Evolutionary conservation across 179 eudicot species (phyloP).

Genomic region (Drosera spatulata): DNA sequence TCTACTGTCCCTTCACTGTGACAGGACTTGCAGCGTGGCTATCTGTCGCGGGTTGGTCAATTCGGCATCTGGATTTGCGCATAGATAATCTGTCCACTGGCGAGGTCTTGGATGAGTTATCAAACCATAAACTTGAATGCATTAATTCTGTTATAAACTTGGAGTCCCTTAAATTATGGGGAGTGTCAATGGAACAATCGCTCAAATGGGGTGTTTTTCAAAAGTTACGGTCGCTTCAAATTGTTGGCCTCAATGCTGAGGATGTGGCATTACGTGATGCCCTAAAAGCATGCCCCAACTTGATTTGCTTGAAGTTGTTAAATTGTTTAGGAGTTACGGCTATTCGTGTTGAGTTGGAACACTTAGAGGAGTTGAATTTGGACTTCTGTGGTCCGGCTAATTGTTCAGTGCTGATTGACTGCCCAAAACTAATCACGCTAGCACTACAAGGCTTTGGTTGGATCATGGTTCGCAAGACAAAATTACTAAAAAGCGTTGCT

Average conservation of each 20-base stretch:
- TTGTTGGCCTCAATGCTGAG: slow-evolving; percentile 73
- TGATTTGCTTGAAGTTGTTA: slow-evolving; percentile 57
- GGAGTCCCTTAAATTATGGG: slow-evolving; percentile 80
- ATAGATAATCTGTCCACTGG: slow-evolving; percentile 58
- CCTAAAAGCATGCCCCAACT: slow-evolving; percentile 56
- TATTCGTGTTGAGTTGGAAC: slow-evolving; percentile 37
- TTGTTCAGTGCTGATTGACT: slow-evolving; percentile 35
- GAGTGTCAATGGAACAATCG: slow-evolving; percentile 56
- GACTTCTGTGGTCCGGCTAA: slow-evolving; percentile 68
- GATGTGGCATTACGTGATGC: slow-evolving; percentile 46
- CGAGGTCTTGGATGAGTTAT: slow-evolving; percentile 15
- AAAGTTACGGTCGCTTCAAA: slow-evolving; percentile 61
- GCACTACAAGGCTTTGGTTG: slow-evolving; percentile 87
- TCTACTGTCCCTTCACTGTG: slow-evolving; percentile 74
- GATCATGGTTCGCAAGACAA: slow-evolving; percentile 54
- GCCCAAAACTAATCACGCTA: slow-evolving; percentile 48
- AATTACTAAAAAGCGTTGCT: slow-evolving; percentile 42
- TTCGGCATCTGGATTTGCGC: slow-evolving; percentile 64
- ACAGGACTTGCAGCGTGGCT: slow-evolving; percentile 69
- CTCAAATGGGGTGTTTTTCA: slow-evolving; percentile 72
- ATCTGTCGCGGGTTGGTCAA: slow-evolving; percentile 23
- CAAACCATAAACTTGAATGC: slow-evolving; percentile 52
- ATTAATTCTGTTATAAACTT: slow-evolving; percentile 47
- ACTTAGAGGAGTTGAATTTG: slow-evolving; percentile 62
- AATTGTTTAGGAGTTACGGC: slow-evolving; percentile 71